Evolutionary conservation across 176 grass and related monocot genomes (phyloP).

Genomic region (Luzula sylvatica): DNA sequence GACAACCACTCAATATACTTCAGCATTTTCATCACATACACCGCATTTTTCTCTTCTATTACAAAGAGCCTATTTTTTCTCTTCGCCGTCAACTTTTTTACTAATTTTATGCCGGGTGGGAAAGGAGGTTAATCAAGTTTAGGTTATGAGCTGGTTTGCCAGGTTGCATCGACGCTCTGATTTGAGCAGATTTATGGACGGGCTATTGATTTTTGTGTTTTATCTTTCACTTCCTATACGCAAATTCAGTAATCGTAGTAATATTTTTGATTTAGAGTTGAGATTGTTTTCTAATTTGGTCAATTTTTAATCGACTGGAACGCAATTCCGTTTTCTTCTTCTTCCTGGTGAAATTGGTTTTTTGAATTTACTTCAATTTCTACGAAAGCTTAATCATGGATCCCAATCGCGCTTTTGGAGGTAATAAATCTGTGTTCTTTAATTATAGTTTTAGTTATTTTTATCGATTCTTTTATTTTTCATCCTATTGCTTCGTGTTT

Average conservation of each 20-base stretch:
- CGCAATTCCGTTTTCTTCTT: background rate
- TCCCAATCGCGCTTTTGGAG: slow-evolving; percentile 16
- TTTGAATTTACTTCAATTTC: slow-evolving; percentile 8
- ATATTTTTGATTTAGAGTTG: background rate
- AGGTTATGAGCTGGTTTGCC: slow-evolving; percentile 78
- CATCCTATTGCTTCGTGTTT: too few relatives aligned
- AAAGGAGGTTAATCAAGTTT: slow-evolving; percentile 12
- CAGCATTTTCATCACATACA: too few relatives aligned
- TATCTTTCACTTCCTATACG: slow-evolving; percentile 97
- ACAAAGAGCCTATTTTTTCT: slow-evolving; percentile 2
- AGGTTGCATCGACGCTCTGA: slow-evolving; percentile 40
- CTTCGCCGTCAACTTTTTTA: slow-evolving; percentile 13
- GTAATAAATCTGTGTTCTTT: slow-evolving; percentile 3
- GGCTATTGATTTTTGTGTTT: slow-evolving; percentile 94
- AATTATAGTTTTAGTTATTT: too few relatives aligned
- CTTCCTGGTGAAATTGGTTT: background rate
- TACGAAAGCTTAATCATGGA: slow-evolving; percentile 1
- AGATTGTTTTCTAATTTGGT: background rate
- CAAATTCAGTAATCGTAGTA: slow-evolving; percentile 19
- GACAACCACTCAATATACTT: background rate
- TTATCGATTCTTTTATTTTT: too few relatives aligned
- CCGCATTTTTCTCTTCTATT: background rate
- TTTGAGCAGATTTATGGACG: slow-evolving; percentile 59
- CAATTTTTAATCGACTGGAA: background rate
- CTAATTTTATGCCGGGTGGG: slow-evolving; percentile 22